phyloP scores from a whole-genome alignment of 768 basidiomycete genomes.

The Artomyces pyxidatus region DNA sequence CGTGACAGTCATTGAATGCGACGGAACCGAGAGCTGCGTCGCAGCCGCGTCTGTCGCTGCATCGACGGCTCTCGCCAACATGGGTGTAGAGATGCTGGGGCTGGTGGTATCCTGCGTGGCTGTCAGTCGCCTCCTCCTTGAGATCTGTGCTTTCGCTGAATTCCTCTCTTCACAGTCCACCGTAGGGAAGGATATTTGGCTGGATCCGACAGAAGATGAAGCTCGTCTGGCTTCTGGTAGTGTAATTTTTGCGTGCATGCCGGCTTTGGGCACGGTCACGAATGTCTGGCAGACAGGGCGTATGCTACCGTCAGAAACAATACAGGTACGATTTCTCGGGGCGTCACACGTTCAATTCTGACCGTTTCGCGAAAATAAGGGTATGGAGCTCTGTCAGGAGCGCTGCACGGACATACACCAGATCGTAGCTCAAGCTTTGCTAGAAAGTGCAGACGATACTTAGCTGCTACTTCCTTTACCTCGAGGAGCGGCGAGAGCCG shows the following conservation, averaged over 20 bases:
- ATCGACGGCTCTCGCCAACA: conserved; percentile 85
- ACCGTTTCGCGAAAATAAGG: conserved; percentile 39
- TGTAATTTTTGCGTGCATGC: conserved; percentile 80
- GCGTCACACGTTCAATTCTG: too few relatives aligned
- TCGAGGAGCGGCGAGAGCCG: too few relatives aligned
- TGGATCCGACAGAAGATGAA: conserved; percentile 80
- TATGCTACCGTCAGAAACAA: conserved; percentile 42
- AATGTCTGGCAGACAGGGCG: conserved; percentile 82
- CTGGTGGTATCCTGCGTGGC: conserved; percentile 80
- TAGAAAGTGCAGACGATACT: conserved; percentile 28
- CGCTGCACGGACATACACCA: conserved; percentile 70
- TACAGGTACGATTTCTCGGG: conserved; percentile 34
- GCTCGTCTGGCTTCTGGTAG: conserved; percentile 46
- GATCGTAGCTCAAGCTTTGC: conserved; percentile 63
- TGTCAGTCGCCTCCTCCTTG: conserved; percentile 33
- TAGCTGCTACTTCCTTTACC: conserved; percentile 4
- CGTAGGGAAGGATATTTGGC: conserved; percentile 50
- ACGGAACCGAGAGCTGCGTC: conserved; percentile 85
- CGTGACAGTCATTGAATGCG: conserved; percentile 84
- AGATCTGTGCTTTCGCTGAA: conserved; percentile 9
- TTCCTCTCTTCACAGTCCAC: conserved; percentile 36
- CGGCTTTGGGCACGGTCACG: conserved; percentile 77
- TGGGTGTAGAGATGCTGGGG: conserved; percentile 87
- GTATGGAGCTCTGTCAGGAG: conserved; percentile 61
- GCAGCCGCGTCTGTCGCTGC: conserved; percentile 82